phyloP scores from a whole-genome alignment of 2,329 filamentous ascomycete species.

The Sporothrix globosa region DNA sequence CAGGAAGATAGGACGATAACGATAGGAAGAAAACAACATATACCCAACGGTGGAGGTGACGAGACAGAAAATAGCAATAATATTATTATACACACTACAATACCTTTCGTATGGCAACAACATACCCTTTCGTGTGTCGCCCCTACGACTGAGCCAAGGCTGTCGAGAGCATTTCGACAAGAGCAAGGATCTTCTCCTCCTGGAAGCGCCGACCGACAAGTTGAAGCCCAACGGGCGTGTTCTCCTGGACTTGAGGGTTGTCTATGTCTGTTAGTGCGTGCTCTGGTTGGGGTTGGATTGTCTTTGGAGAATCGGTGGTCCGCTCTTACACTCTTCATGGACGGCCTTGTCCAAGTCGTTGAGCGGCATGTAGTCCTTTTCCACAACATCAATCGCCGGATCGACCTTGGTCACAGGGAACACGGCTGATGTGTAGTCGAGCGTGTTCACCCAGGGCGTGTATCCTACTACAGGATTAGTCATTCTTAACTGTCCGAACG shows the following conservation, averaged over 20 bases:
- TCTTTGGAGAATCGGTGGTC: too few species aligned
- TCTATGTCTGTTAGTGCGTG: conserved; percentile 25
- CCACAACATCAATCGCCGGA: conserved; percentile 6
- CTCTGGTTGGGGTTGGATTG: too few species aligned
- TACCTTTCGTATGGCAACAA: too few species aligned
- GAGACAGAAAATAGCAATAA: background rate
- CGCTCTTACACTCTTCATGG: conserved; percentile 23
- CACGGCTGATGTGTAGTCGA: conserved; percentile 66
- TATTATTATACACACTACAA: too few species aligned
- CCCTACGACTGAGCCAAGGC: conserved; percentile 15
- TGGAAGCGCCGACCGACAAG: conserved; percentile 31
- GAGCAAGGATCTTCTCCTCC: conserved; percentile 28
- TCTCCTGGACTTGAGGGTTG: conserved; percentile 30
- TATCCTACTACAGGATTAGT: conserved; percentile 58
- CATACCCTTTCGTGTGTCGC: background rate
- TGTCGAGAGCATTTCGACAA: conserved; percentile 26
- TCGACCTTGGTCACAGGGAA: conserved; percentile 55
- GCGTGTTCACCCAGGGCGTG: conserved; percentile 68
- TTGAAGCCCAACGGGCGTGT: conserved; percentile 33
- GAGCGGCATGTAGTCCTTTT: conserved; percentile 16
- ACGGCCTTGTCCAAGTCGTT: conserved; percentile 27
- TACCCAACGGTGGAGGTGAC: background rate
- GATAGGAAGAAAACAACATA: too few species aligned
- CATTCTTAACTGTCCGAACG: background rate
- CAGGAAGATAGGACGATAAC: background rate